Base-by-base conservation (phyloP, 179 eudicot species). In the Drosera spatulata region DNA sequence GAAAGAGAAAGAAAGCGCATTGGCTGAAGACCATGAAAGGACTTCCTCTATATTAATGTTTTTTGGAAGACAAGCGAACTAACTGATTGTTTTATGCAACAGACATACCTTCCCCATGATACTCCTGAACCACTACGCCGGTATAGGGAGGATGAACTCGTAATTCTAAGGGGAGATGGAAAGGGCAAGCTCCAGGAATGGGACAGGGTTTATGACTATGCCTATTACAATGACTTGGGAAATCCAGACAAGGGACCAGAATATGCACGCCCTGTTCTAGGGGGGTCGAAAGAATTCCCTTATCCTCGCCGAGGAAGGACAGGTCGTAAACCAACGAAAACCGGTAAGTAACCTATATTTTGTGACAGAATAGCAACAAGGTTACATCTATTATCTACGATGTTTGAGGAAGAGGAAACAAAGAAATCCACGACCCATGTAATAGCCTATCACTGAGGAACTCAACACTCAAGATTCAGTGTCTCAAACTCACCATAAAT, bases 171-270 rank as follows among this genome's bases (percentile, higher is more conserved):
- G 53, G 96, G 97, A 61, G 77, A 77, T 64, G 88, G 95, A 66
- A 73, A 69, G 41, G 88, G 88, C 42, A 45, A 53, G 77, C 94
- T 79, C 33, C 71, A 88, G 71, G 96, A 91, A 79, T 91, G 97
- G 96, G 97, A 91, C 60, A 75, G 96, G 41, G 83, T 85, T 2
- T 91, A 91, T 50, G 97, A 85, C 60, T 91, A 87, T 65, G 96
- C 77, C 48, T 78, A 69, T 54, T 88, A 91, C 73, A 85, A 88
- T 65, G 97, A 91, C 70, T 78, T 91, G 55, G 91, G 95, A 55
- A 61, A 71, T 56, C 91, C 97, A 0, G 95, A 88, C 61, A 83
- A 78, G 55, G 85, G 83, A 7, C 9, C 63, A 42, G 74, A 85
- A 11, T 73, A 81, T 54, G 77, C 61, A 3, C 79, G 72, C 22